phyloP scores from a whole-genome alignment of 495 filamentous ascomycete genomes.

The Penicillium crystallinum region DNA sequence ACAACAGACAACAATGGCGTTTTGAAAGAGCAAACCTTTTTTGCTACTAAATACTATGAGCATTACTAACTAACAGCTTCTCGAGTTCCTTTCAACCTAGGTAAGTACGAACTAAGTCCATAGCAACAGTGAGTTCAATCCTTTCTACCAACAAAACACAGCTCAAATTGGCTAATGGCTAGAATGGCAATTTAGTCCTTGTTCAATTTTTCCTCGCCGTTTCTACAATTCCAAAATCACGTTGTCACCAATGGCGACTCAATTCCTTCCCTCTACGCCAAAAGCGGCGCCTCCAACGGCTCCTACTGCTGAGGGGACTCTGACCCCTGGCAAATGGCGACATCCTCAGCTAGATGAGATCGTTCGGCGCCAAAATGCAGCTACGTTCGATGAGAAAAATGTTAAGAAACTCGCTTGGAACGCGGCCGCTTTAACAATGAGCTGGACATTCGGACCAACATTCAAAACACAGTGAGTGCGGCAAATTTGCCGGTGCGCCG shows the following conservation, averaged over 20 bases:
- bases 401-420: conserved; percentile 63
- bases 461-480: conserved; percentile 35
- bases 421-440: conserved; percentile 46
- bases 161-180: background rate
- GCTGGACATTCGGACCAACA: conserved; percentile 35
- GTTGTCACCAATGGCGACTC: conserved; percentile 32
- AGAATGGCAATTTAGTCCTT: background rate
- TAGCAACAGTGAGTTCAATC: conserved; percentile 9
- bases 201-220: background rate
- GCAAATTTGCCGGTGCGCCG: background rate
- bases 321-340: conserved; percentile 74
- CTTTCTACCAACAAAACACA: background rate
- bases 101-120: conserved; percentile 11
- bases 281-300: conserved; percentile 49
- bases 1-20: conserved; percentile 16
- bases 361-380: conserved; percentile 62
- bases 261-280: conserved; percentile 53
- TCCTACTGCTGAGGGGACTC: conserved; percentile 44
- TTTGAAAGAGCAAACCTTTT: background rate
- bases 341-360: conserved; percentile 82
- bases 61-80: conserved; percentile 2
- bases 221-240: background rate
- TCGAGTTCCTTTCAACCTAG: background rate
- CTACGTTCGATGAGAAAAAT: conserved; percentile 67
- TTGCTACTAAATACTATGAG: conserved; percentile 4